Evolutionary conservation across 2,329 filamentous ascomycete species (phyloP).

Genomic region (Scolecobasidium constrictum): DNA sequence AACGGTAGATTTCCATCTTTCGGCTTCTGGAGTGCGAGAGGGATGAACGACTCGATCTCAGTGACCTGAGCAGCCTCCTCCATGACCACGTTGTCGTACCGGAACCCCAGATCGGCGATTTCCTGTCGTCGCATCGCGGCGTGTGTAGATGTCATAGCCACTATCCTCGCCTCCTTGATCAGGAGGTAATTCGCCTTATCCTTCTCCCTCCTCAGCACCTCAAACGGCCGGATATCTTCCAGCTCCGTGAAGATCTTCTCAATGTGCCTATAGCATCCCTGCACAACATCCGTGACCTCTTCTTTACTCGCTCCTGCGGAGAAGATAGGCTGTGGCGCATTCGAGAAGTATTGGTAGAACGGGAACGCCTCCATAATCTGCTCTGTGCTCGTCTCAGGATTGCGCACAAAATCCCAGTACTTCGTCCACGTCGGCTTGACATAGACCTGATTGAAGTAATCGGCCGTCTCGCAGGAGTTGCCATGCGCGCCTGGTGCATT

Average conservation of each 20-base stretch:
- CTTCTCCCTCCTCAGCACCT: constrained; percentile 76
- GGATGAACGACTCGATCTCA: constrained; percentile 94
- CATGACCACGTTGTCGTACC: constrained; percentile 96
- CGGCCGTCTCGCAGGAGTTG: constrained; percentile 90
- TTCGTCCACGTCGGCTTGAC: constrained; percentile 79
- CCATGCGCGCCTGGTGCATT: constrained; percentile 88
- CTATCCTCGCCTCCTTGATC: constrained; percentile 89
- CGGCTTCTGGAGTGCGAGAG: constrained; percentile 79
- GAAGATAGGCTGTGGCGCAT: constrained; percentile 80
- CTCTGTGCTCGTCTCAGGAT: constrained; percentile 44
- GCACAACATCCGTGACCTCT: constrained; percentile 60
- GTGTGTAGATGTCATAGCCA: constrained; percentile 98
- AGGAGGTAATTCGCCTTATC: constrained; percentile 96
- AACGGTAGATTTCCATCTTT: constrained; percentile 62
- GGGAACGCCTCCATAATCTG: constrained; percentile 69
- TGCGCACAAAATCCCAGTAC: constrained; percentile 58
- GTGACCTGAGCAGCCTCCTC: constrained; percentile 98
- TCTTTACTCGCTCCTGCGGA: constrained; percentile 54
- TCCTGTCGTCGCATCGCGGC: constrained; percentile 89
- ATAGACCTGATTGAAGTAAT: constrained; percentile 92
- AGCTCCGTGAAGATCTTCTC: constrained; percentile 84
- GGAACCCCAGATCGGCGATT: constrained; percentile 85
- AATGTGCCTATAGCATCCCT: constrained; percentile 82
- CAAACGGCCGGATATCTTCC: constrained; percentile 88
- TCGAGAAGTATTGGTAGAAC: constrained; percentile 77